Evolutionary conservation across 208 protist species (phyloP), one percentile per base, ranked within the genome.

Genomic region (Leishmania tropica): DNA sequence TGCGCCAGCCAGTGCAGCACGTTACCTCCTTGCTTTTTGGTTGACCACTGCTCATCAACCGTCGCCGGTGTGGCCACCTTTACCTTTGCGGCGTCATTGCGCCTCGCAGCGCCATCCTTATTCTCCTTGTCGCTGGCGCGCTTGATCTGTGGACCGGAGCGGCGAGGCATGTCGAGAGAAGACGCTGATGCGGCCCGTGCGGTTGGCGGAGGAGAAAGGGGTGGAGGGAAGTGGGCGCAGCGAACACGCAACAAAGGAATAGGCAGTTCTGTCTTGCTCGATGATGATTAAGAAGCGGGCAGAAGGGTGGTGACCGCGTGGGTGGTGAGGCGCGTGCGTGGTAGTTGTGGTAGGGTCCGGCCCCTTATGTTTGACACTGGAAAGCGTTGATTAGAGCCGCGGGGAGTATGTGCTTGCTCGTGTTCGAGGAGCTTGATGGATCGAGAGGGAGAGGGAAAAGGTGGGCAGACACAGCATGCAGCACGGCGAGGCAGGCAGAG

Each of bases 1-100:
- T 96, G 92, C 35, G 85, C 81, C 28, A 96, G 79, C 93, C 93
- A 96, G 65, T 82, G 85, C 51, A 96, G 76, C 70, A 93, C 90
- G 78, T 88, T 91, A 67, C 89, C 90, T 28, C 90, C 90, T 21
- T 87, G 81, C 21, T 81, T 83, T 7, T 64, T 70, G 4, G 87
- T 76, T 48, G 84, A 92, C 75, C 82, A 80, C 37, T 89, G 79
- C 42, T 53, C 71, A n/a, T 84, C 78, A 1, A 37, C 35, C 28
- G 78, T 73, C 11, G 81, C 67, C 11, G 73, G 84, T 5, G 78
- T 7, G 11, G 48, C 7, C 6, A 47, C 40, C 2, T 56, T 75
- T 28, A 72, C 42, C 19, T 80, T 75, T 6, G 74, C 75, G 56
- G 21, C 56, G 35, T 76, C 75, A 37, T 78, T 81, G 42, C 40